phyloP scores from a whole-genome alignment of 371 early-diverging fungal species.

The Basidiobolus meristosporus region DNA sequence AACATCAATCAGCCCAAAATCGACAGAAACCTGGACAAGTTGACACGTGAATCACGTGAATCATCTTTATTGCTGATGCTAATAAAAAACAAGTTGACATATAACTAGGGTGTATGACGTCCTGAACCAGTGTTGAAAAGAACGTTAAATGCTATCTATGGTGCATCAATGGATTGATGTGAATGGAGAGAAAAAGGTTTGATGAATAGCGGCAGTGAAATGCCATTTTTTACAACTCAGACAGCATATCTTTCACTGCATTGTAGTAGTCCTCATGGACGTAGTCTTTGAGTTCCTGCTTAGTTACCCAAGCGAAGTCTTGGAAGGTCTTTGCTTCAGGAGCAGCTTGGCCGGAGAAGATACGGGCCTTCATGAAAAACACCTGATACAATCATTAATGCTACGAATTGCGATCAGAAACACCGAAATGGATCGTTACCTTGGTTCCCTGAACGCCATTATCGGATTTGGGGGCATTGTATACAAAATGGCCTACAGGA shows the following conservation, averaged over 20 bases:
- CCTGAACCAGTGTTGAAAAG: too few relatives aligned
- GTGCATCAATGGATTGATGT: too few relatives aligned
- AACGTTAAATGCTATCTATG: too few relatives aligned
- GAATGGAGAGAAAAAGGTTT: too few relatives aligned
- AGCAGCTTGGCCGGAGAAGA: slow-evolving; percentile 54
- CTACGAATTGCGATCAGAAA: neutral
- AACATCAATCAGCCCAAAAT: too few relatives aligned
- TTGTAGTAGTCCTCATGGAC: slow-evolving; percentile 49
- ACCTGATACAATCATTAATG: slow-evolving; percentile 13
- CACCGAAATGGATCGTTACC: slow-evolving; percentile 5
- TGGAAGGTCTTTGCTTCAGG: slow-evolving; percentile 29
- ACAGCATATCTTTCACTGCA: slow-evolving; percentile 54
- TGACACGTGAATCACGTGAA: too few relatives aligned
- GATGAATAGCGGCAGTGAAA: too few relatives aligned
- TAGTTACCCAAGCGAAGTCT: slow-evolving; percentile 72
- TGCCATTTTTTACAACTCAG: too few relatives aligned
- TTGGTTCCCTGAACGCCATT: slow-evolving; percentile 11
- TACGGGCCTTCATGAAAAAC: slow-evolving; percentile 78
- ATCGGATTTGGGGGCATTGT: slow-evolving; percentile 17
- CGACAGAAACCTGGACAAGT: too few relatives aligned
- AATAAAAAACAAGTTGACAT: too few relatives aligned
- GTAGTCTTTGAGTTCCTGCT: slow-evolving; percentile 40
- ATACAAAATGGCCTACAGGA: slow-evolving; percentile 42
- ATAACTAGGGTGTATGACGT: too few relatives aligned
- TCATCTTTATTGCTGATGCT: too few relatives aligned